These are phyloP conservation scores for Lactifluus pinguis DNA, from an alignment of 768 basidiomycete species.

Conservation along the genomic window DNA sequence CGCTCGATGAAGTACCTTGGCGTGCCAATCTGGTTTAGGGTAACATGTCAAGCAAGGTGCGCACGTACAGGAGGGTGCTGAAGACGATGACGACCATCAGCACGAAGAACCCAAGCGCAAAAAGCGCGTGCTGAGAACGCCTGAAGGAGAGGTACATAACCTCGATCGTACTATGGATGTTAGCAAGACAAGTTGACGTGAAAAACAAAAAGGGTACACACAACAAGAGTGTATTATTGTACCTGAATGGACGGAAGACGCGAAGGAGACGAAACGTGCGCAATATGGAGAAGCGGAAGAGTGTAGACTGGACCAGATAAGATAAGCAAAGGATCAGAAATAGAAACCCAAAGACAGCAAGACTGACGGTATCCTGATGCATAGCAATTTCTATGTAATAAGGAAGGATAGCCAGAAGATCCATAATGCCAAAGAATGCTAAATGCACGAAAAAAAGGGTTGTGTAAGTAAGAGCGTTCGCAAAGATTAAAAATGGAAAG, in stretches of 20 bases:
- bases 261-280: constrained; percentile 83
- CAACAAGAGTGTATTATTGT: constrained; percentile 76
- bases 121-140: constrained; percentile 76
- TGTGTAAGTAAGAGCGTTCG: too few relatives aligned
- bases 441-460: constrained; percentile 10
- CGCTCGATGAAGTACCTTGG: constrained; percentile 81
- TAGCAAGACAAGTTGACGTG: background rate
- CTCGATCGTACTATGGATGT: constrained; percentile 58
- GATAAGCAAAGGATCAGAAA: background rate
- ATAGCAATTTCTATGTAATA: constrained; percentile 83
- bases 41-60: background rate
- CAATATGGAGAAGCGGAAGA: constrained; percentile 87
- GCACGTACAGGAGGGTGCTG: constrained; percentile 61
- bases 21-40: background rate
- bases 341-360: background rate
- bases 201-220: constrained; percentile 25
- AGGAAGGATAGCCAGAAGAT: constrained; percentile 76
- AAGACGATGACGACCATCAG: constrained; percentile 81
- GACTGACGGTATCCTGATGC: constrained; percentile 73
- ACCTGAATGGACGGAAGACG: constrained; percentile 84
- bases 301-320: constrained; percentile 70
- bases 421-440: constrained; percentile 83
- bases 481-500: background rate
- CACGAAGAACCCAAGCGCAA: constrained; percentile 85
- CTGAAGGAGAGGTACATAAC: constrained; percentile 88